Evolutionary conservation across 2,329 filamentous ascomycete genomes (phyloP).

Genomic region (Aureobasidium sp.): DNA sequence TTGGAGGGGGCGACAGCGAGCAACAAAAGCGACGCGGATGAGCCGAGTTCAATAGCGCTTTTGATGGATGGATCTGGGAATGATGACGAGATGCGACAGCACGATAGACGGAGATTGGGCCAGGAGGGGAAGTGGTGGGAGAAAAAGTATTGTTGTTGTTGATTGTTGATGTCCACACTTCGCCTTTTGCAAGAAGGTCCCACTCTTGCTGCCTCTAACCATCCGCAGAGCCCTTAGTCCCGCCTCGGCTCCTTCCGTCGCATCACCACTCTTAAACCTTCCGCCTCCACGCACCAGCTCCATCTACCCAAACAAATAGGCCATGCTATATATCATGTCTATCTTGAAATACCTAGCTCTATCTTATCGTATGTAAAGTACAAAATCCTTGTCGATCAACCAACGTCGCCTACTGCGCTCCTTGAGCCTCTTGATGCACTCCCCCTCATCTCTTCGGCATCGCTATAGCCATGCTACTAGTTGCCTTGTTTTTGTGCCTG

Average conservation of each 20-base stretch:
- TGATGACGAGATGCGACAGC: neutral
- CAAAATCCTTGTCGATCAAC: neutral
- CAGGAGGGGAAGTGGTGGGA: slow-evolving; percentile 3
- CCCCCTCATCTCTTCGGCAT: neutral
- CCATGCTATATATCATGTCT: neutral
- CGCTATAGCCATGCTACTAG: neutral
- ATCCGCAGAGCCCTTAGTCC: neutral
- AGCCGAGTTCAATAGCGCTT: neutral
- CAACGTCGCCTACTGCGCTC: neutral
- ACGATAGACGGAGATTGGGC: neutral
- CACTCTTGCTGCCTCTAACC: neutral
- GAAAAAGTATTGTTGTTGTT: slow-evolving; percentile 12
- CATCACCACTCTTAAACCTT: slow-evolving; percentile 1
- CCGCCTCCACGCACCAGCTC: neutral
- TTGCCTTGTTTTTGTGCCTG: slow-evolving; percentile 3
- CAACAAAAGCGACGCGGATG: neutral
- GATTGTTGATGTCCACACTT: slow-evolving; percentile 8
- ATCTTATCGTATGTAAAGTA: neutral
- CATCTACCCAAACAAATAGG: neutral
- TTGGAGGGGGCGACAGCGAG: slow-evolving; percentile 2
- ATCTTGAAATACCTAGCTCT: neutral
- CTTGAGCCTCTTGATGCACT: neutral
- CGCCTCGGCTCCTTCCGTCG: slow-evolving; percentile 3
- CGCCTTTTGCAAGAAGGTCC: neutral
- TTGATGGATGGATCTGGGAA: neutral